phyloP scores from a whole-genome alignment of 495 filamentous ascomycete species.

The Penicillium cinerascens region DNA sequence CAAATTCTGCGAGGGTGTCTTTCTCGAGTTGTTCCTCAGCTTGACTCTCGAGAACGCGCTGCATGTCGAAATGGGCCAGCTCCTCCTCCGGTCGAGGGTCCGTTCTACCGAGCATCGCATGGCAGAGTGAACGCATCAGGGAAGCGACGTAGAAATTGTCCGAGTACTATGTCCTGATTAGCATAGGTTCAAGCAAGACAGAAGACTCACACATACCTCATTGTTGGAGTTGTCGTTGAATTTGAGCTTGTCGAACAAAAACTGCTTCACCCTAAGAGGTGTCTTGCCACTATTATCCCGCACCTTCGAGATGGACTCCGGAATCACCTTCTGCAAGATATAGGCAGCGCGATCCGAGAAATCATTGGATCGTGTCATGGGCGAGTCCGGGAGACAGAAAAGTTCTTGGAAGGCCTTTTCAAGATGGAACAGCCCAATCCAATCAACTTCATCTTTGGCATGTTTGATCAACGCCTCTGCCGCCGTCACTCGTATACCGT shows the following conservation, averaged over 20 bases:
- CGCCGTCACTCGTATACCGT: constrained; percentile 83
- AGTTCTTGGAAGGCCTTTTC: constrained; percentile 79
- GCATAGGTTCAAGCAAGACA: neutral
- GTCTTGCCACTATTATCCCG: constrained; percentile 72
- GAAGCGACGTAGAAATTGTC: constrained; percentile 83
- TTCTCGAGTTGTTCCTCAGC: constrained; percentile 63
- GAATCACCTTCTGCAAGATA: constrained; percentile 75
- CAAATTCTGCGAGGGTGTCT: constrained; percentile 76
- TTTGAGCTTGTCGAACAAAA: constrained; percentile 81
- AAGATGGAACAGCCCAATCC: constrained; percentile 81
- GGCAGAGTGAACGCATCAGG: constrained; percentile 74
- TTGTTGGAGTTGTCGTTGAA: constrained; percentile 94
- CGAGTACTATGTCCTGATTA: constrained; percentile 52
- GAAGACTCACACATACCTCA: constrained; percentile 38
- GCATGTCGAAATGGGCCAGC: constrained; percentile 46
- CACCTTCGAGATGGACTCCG: constrained; percentile 71
- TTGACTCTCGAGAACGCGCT: constrained; percentile 47
- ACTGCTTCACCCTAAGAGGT: constrained; percentile 68
- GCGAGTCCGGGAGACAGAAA: constrained; percentile 72
- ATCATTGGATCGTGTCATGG: constrained; percentile 80
- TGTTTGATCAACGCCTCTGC: constrained; percentile 69
- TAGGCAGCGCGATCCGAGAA: constrained; percentile 83
- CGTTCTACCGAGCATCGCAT: constrained; percentile 61
- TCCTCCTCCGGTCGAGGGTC: constrained; percentile 39
- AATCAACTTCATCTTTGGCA: constrained; percentile 63